Conservation (phyloP, 2,329 filamentous ascomycete genomes). For the Exutisphaerella laricina region DNA sequence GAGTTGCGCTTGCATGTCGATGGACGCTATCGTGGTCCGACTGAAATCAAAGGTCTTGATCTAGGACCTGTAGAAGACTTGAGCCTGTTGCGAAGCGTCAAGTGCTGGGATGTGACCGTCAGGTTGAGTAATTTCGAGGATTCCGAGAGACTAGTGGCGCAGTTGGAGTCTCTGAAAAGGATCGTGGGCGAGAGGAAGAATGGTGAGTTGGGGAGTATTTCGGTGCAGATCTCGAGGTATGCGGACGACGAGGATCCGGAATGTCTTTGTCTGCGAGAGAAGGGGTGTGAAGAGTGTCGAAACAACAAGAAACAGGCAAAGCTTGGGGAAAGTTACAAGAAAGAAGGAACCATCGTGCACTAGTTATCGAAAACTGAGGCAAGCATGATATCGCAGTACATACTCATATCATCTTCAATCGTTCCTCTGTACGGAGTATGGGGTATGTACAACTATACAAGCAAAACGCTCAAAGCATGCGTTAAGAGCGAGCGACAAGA, state of each 20-base stretch:
- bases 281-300: too few species aligned
- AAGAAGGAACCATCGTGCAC: too few species aligned
- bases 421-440: constrained; percentile 2
- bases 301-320: too few species aligned
- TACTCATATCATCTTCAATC: constrained; percentile 4
- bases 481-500: too few species aligned
- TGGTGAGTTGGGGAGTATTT: constrained; percentile 13
- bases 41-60: constrained; percentile 14
- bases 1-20: constrained; percentile 14
- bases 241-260: constrained; percentile 10
- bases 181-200: constrained; percentile 4
- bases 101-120: constrained; percentile 13
- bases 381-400: too few species aligned
- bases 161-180: constrained; percentile 9
- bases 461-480: constrained; percentile 2
- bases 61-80: constrained; percentile 12
- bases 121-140: constrained; percentile 14
- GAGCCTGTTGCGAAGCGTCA: constrained; percentile 7
- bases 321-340: too few species aligned
- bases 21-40: constrained; percentile 12
- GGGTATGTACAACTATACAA: constrained; percentile 9
- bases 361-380: too few species aligned
- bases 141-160: constrained; percentile 10
- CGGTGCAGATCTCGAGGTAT: constrained; percentile 14
- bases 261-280: too few species aligned